These are phyloP conservation scores for Diophrys appendiculata DNA, from an alignment of 73 alveolate genomes.

Conservation along the genomic window DNA sequence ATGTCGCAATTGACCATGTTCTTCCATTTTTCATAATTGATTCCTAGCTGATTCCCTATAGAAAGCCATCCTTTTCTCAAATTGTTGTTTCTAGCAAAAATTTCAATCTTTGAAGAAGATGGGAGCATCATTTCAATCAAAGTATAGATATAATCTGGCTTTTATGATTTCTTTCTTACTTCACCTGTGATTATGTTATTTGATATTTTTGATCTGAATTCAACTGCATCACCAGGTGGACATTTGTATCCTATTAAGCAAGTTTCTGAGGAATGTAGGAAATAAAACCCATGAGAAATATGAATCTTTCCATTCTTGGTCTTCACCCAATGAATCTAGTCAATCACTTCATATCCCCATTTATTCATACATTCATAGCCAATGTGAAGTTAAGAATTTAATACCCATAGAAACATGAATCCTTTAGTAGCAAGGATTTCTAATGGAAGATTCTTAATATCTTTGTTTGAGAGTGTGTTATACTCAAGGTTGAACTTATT, in stretches of 20 bases:
- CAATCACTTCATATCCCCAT: conserved; percentile 93
- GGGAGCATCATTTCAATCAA: conserved; percentile 86
- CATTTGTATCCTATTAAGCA: conserved; percentile 78
- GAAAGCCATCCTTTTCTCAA: conserved; percentile 88
- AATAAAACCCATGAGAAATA: conserved; percentile 85
- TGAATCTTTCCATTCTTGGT: conserved; percentile 76
- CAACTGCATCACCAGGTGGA: conserved; percentile 69
- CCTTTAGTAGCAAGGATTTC: conserved; percentile 81
- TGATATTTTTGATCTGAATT: conserved; percentile 69
- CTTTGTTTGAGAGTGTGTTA: conserved; percentile 83
- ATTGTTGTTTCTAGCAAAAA: conserved; percentile 89
- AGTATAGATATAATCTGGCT: conserved; percentile 83
- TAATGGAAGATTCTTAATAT: conserved; percentile 79
- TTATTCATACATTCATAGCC: conserved; percentile 85
- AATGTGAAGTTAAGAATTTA: conserved; percentile 75
- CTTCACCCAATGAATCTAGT: conserved; percentile 82
- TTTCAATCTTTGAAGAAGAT: conserved; percentile 79
- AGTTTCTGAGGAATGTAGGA: conserved; percentile 79
- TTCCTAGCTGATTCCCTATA: conserved; percentile 86
- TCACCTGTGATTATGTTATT: conserved; percentile 77
- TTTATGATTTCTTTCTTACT: conserved; percentile 81
- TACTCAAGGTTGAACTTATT: conserved; percentile 82
- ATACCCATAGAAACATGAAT: conserved; percentile 85
- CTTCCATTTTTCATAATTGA: conserved; percentile 77
- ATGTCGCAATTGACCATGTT: conserved; percentile 72